A percentile compares a stretch with the other conserved stretches of the same genome.
Evolutionary conservation across 805 yeast genomes (phyloP).

Genomic region (Saccharomyces mikatae): DNA sequence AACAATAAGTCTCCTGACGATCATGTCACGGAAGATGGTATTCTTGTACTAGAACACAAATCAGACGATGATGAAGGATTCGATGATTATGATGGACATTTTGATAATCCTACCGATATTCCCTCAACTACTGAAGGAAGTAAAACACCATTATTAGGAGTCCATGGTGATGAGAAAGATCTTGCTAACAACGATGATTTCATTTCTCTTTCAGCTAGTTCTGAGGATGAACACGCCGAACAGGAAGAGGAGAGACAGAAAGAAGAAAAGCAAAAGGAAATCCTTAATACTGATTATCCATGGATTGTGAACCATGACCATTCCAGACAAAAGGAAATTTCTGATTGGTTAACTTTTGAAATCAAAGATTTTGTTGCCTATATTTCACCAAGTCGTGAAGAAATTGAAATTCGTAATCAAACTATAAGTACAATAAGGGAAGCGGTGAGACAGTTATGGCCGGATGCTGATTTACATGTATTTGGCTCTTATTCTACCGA

Average conservation of each 20-base stretch:
- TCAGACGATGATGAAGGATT: slow-evolving; percentile 11
- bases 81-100: slow-evolving; percentile 25
- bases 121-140: neutral
- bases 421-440: slow-evolving; percentile 54
- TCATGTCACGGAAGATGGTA: neutral
- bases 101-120: slow-evolving; percentile 17
- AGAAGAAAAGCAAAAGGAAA: slow-evolving; percentile 5
- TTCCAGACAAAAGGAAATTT: slow-evolving; percentile 63
- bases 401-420: slow-evolving; percentile 56
- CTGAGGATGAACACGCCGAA: slow-evolving; percentile 19
- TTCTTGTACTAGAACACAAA: slow-evolving; percentile 3
- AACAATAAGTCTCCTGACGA: neutral
- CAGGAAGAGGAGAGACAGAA: slow-evolving; percentile 3
- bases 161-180: neutral
- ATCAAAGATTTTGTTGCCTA: slow-evolving; percentile 77
- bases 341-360: slow-evolving; percentile 82
- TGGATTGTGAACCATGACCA: slow-evolving; percentile 79
- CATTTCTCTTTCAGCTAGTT: slow-evolving; percentile 33
- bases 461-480: slow-evolving; percentile 68
- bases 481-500: slow-evolving; percentile 96
- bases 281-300: slow-evolving; percentile 37
- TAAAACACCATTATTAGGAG: neutral
- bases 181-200: slow-evolving; percentile 32
- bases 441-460: slow-evolving; percentile 56
- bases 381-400: slow-evolving; percentile 74